Conservation (phyloP, 148 eudicot species). For the Rhododendron simsii region DNA sequence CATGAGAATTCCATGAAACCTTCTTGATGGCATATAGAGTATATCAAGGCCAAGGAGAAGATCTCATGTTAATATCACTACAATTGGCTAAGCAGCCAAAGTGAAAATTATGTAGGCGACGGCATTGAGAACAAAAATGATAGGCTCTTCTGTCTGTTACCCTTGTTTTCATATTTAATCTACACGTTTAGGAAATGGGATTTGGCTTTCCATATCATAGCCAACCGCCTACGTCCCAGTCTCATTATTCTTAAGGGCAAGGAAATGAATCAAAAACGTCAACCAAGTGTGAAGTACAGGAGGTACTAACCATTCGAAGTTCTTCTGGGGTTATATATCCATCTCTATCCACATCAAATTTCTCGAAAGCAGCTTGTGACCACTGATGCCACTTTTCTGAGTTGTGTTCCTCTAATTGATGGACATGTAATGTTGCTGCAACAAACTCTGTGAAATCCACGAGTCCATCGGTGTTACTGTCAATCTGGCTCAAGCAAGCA, state of each 20-base stretch:
- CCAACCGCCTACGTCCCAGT: background rate
- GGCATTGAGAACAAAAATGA: background rate
- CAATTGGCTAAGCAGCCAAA: background rate
- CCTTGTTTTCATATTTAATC: background rate
- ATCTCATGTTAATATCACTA: background rate
- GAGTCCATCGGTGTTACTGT: conserved; percentile 88
- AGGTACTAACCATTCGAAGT: conserved; percentile 66
- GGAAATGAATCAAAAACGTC: background rate
- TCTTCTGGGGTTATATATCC: conserved; percentile 91
- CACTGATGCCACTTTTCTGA: conserved; percentile 70
- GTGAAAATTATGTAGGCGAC: background rate
- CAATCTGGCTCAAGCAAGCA: conserved; percentile 55
- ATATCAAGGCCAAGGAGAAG: background rate
- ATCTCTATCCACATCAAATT: conserved; percentile 88
- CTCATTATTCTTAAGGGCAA: background rate
- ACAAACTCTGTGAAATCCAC: conserved; percentile 93
- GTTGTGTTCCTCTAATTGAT: conserved; percentile 87
- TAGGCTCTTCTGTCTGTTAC: background rate
- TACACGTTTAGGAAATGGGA: background rate
- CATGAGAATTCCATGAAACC: background rate
- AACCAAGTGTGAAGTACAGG: background rate
- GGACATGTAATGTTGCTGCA: conserved; percentile 86
- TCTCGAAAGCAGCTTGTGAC: conserved; percentile 90
- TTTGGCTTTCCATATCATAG: background rate
- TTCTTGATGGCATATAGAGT: background rate